Evolutionary conservation across 2,329 filamentous ascomycete genomes (phyloP), one percentile per base, ranked within the genome.

Genomic region (Botrytis medusae): DNA sequence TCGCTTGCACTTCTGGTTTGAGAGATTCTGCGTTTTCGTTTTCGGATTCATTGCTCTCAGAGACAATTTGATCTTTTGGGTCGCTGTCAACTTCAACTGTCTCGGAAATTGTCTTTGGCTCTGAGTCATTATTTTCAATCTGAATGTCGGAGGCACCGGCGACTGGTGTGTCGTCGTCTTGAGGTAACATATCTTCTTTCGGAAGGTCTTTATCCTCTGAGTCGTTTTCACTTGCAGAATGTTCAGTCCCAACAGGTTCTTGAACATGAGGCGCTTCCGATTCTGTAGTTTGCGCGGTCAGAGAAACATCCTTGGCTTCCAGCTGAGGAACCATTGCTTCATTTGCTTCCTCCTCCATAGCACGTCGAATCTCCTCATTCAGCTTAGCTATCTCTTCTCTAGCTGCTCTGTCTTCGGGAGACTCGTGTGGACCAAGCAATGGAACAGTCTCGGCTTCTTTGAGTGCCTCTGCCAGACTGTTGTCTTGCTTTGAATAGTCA

Each of bases 311-410:
- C 8, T 51, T 32, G 9, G 25, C 29, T 57, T 73, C 51, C 32
- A 37, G 42, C 42, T 61, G 65, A 44, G 61, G 34, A 7, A 72
- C n/a, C 51, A 65, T 44, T 46, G 63, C 12, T 22, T 37, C 61
- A 29, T 16, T 29, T 25, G 25, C 62, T 59, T 72, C 70, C 29
- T 72, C 62, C 29, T 68, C 61, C 70, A 72, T 72, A 34, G 70
- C 70, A 34, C n/a, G 62, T 67, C 70, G 48, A 18, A 72, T 72
- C 22, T 72, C 62, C 25, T 72, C 62, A 46, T 72, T 72, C 20
- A 72, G 22, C n/a, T 72, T 37, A 40, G 46, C 70, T 40, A 72
- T 72, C 29, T 48, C 64, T 34, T 69, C 72, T 60, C 71, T 72
- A 3, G 68, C 72, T 51, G 48, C 60, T 72, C 63, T 51, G 14